Conservation (phyloP, 1,284 basidiomycete species). For the Fomitopsis schrenkii region DNA sequence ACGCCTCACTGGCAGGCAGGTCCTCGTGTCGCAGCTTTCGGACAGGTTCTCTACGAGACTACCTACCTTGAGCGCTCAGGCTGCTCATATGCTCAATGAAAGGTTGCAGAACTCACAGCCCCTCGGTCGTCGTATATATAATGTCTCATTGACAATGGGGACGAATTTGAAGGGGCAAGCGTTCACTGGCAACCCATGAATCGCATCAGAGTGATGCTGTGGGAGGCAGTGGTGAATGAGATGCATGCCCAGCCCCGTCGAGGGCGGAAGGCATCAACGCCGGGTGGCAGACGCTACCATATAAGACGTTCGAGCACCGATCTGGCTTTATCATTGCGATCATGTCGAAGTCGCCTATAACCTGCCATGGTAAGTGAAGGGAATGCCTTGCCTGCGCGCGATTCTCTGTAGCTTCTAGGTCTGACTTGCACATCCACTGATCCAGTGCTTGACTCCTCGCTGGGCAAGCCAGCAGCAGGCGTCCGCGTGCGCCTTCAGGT, state of each 20-base stretch:
- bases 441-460: slow-evolving; percentile 80
- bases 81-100: too few relatives aligned
- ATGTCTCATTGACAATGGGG: too few relatives aligned
- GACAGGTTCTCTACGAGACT: too few relatives aligned
- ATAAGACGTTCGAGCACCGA: background rate
- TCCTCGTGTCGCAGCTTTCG: too few relatives aligned
- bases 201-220: background rate
- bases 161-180: too few relatives aligned
- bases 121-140: too few relatives aligned
- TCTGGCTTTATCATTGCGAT: background rate
- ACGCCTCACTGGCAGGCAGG: too few relatives aligned
- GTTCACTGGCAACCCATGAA: too few relatives aligned
- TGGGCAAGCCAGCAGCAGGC: slow-evolving; percentile 75
- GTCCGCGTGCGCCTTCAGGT: slow-evolving; percentile 60
- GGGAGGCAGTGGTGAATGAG: background rate
- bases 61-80: too few relatives aligned
- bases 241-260: background rate
- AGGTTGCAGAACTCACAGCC: too few relatives aligned
- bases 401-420: background rate
- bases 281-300: background rate
- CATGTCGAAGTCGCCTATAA: slow-evolving; percentile 77
- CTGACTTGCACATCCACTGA: background rate
- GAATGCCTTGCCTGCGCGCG: background rate
- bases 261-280: background rate
- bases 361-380: slow-evolving; percentile 73